A percentile compares a stretch with the other conserved stretches of the same genome.
These are phyloP conservation scores for Camillea tinctor DNA, from an alignment of 2,329 filamentous ascomycete species.

Conservation along the genomic window DNA sequence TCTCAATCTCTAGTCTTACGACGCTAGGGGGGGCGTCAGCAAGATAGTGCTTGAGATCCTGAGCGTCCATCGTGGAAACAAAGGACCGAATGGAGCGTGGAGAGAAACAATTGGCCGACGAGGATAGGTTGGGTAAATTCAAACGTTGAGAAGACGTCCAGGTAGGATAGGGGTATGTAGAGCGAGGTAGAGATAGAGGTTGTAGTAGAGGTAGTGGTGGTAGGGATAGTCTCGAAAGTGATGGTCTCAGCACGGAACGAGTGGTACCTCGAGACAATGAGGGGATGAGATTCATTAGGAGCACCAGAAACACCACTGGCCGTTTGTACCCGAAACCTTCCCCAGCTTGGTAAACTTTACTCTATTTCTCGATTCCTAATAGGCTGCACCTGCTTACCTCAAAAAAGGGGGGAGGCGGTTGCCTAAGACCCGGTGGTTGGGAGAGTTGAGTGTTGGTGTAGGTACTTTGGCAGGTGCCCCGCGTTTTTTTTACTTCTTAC, in stretches of 20 bases:
- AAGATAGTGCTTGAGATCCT: constrained; percentile 73
- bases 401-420: neutral
- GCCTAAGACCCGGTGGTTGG: neutral
- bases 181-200: neutral
- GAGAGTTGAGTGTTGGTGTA: neutral
- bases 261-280: constrained; percentile 12
- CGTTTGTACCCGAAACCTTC: constrained; percentile 4
- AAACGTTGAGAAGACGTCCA: constrained; percentile 3
- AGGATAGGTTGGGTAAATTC: constrained; percentile 6
- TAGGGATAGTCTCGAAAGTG: constrained; percentile 12
- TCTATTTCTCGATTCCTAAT: neutral
- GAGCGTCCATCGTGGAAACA: constrained; percentile 51
- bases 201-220: neutral
- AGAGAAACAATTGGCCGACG: constrained; percentile 1
- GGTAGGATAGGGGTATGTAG: no score
- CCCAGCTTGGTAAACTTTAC: neutral
- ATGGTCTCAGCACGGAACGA: constrained; percentile 7
- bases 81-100: constrained; percentile 12
- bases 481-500: neutral
- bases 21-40: constrained; percentile 88
- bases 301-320: constrained; percentile 1
- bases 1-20: constrained; percentile 84
- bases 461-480: neutral
- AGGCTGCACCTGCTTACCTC: neutral
- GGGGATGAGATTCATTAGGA: constrained; percentile 13